Percentiles rank a stretch among this genome's conserved stretches.
phyloP scores from a whole-genome alignment of 768 basidiomycete genomes.

The Naganishia antarctica region DNA sequence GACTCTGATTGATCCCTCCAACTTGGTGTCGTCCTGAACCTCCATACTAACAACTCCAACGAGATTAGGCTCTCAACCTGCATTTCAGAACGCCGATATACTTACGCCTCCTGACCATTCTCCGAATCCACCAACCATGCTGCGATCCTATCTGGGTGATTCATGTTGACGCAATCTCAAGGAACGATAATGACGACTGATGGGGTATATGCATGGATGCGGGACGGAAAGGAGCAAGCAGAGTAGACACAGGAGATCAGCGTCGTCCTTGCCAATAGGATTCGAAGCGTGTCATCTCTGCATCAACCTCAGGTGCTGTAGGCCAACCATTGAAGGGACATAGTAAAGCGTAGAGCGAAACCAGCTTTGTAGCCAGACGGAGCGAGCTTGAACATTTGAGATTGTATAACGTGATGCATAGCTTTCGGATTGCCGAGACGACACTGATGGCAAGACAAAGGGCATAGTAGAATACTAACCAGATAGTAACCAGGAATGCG shows the following conservation, averaged over 20 bases:
- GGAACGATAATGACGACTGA: neutral
- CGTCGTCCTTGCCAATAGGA: neutral
- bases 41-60: slow-evolving; percentile 60
- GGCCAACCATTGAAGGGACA: too few relatives aligned
- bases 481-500: neutral
- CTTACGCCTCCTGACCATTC: slow-evolving; percentile 89
- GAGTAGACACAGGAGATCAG: slow-evolving; percentile 10
- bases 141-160: slow-evolving; percentile 90
- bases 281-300: neutral
- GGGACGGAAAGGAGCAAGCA: neutral
- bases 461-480: slow-evolving; percentile 20
- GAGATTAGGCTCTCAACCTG: neutral
- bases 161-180: slow-evolving; percentile 57
- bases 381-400: neutral
- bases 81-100: slow-evolving; percentile 33
- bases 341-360: neutral
- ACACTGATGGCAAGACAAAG: neutral
- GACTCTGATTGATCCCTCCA: slow-evolving; percentile 93
- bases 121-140: slow-evolving; percentile 69
- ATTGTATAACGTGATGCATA: slow-evolving; percentile 20
- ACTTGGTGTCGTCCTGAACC: slow-evolving; percentile 90
- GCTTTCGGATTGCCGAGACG: neutral
- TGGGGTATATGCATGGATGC: neutral
- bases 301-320: too few relatives aligned
- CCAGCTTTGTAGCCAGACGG: too few relatives aligned